Evolutionary conservation across 257 asterid genomes (phyloP), one percentile per base, ranked within the genome.

Genomic region (Fraxinus anomala): DNA sequence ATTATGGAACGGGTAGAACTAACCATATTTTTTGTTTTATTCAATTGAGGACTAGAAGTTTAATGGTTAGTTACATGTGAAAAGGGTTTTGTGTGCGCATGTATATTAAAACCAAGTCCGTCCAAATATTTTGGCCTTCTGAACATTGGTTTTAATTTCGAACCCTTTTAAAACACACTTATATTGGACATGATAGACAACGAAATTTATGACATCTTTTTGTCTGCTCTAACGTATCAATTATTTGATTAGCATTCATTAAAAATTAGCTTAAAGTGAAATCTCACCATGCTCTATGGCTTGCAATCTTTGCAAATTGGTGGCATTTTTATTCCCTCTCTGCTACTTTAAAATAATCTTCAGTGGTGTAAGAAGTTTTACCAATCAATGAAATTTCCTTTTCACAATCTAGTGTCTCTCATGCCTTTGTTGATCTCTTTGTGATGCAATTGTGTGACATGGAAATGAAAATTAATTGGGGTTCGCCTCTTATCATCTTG

Each of bases 1-100:
- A 88, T 87, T 70, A 90, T 88, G n/a, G 76, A 83, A 73, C 74
- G 56, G 86, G 77, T 84, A 81, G 72, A 81, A 78, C 83, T 78
- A 85, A 78, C 68, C 68, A 23, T 61, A 61, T 61, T 23, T 24
- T 8, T 39, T 39, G 11, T 9, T 61, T 61, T 56, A 56, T 8
- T 17, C 66, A 21, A 24, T 61, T 16, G 24, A 61, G 7, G 68
- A 23, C 14, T 13, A 61, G 17, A 61, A 6, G 24, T 61, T 61
- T 39, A 8, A 8, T 39, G 63, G 63, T 51, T 5, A 51, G 9
- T 9, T 9, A 7, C 44, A 39, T 0, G 44, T 39, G 44, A 39
- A 8, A 39, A 39, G 3, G 3, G 13, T 39, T 39, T 39, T 1
- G 44, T 39, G 44, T 39, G 44, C 13, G 3, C 44, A 8, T 0